Evolutionary conservation across 139 green algal genomes (phyloP), one percentile per base, ranked within the genome.

Genomic region (Haematococcus sp.): DNA sequence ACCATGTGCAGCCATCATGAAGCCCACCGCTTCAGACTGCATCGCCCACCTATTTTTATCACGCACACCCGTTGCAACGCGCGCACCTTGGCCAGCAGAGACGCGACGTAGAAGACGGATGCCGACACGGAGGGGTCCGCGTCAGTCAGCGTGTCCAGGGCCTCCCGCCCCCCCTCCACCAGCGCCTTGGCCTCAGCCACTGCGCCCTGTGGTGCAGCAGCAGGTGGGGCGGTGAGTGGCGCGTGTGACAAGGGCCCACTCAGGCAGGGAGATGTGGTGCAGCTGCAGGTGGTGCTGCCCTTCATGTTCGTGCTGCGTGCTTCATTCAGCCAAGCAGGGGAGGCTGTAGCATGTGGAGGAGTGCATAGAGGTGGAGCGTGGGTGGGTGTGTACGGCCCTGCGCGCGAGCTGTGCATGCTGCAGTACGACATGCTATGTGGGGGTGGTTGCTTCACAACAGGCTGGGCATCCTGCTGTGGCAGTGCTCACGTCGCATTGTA

Each of bases 91-190:
- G 92, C 78, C 71, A 93, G 95, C 70, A 94, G 85, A 35, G 85
- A 93, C 44, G 82, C 81, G 7, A 96, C 89, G 55, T 92, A 97
- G 80, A 97, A 86, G 11, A 98, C 91, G 28, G 81, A 82, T 9
- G 96, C 94, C 56, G 76, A 88, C 25, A 99, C 94, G 23, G 76
- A 79, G 3, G 94, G 93, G 84, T 99, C 94, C 25, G 96, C 83
- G 61, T 78, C 77, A n/a, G 78, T 46, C 35, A 91, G 65, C 25
- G 30, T 69, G 16, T 90, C 89, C 25, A 98, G 76, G 28, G 73
- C 35, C 32, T 85, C 86, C 81, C 94, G 94, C n/a, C 83, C 92
- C 31, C 92, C 83, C 54, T 93, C 89, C 7, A 94, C 68, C 51
- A 84, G 63, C 0, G 66, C 51, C 76, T 94, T 94, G 68, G 82